Conservation (phyloP, 2,329 filamentous ascomycete species). For the Ophiostoma fasciatum region DNA sequence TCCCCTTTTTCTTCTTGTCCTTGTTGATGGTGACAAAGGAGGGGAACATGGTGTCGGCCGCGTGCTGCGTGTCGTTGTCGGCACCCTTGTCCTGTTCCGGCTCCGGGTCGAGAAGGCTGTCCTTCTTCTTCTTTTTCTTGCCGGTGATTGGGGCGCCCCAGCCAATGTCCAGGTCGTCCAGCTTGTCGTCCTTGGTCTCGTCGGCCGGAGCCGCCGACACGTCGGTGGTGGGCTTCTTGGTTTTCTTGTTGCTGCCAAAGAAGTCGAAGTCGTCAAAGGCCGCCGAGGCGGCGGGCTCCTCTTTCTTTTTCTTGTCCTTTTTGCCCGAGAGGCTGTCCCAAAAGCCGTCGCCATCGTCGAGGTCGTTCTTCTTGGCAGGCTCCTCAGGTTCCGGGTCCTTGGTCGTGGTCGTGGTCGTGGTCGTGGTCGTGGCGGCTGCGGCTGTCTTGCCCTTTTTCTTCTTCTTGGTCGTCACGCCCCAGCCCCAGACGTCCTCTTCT, state of each 20-base stretch:
- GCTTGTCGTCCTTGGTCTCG: no score
- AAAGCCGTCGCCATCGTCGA: conserved; percentile 12
- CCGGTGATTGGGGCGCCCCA: conserved; percentile 15
- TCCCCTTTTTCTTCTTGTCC: conserved; percentile 17
- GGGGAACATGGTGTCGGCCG: conserved; percentile 13
- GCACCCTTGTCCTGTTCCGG: not conserved
- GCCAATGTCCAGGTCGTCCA: conserved; percentile 16
- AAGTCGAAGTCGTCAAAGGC: no score
- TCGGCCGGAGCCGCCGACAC: no score
- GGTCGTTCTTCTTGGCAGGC: conserved; percentile 21
- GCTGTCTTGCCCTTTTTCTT: conserved; percentile 12
- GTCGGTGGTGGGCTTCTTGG: no score
- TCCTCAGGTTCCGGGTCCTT: conserved; percentile 23
- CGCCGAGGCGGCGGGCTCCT: conserved; percentile 9
- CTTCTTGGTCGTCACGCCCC: not conserved
- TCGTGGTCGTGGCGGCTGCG: no score
- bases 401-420: conserved; percentile 5
- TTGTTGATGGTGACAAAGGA: conserved; percentile 13
- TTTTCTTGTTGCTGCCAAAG: no score
- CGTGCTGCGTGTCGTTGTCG: conserved; percentile 7
- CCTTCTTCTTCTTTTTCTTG: conserved; percentile 16
- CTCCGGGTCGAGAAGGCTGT: conserved; percentile 3
- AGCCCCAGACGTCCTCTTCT: not conserved
- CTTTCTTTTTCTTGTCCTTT: conserved; percentile 22
- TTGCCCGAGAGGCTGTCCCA: conserved; percentile 17